Evolutionary conservation across 306 rosid species (phyloP).

Genomic region (Quercus mongolica): DNA sequence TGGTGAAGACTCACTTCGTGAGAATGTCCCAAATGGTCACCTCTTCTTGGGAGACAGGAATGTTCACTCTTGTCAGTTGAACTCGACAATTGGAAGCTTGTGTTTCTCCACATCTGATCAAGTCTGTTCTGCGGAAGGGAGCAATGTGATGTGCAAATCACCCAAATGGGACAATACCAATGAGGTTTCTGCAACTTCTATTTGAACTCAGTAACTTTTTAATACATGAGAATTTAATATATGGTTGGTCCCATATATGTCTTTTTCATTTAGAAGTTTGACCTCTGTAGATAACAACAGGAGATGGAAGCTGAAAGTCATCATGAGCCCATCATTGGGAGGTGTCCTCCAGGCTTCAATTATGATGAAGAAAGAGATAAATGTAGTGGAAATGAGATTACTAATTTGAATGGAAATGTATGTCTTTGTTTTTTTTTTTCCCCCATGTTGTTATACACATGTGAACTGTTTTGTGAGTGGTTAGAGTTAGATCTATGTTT

Average conservation of each 20-base stretch:
- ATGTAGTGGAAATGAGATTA: slow-evolving; percentile 36
- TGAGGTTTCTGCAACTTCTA: slow-evolving; percentile 51
- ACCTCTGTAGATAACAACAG: slow-evolving; percentile 74
- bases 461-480: background rate
- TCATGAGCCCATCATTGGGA: slow-evolving; percentile 29
- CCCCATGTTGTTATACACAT: background rate
- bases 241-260: slow-evolving; percentile 32
- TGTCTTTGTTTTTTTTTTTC: slow-evolving; percentile 12
- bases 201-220: background rate
- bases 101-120: slow-evolving; percentile 38
- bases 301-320: slow-evolving; percentile 49
- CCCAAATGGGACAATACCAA: slow-evolving; percentile 16
- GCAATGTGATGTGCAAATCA: slow-evolving; percentile 34
- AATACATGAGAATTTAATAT: slow-evolving; percentile 25
- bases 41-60: slow-evolving; percentile 35
- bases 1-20: slow-evolving; percentile 41
- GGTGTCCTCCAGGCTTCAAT: slow-evolving; percentile 34
- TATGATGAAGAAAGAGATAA: slow-evolving; percentile 35
- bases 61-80: slow-evolving; percentile 42
- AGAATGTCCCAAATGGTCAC: slow-evolving; percentile 27
- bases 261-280: slow-evolving; percentile 64
- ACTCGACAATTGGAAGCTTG: slow-evolving; percentile 41
- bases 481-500: background rate
- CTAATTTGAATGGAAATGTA: slow-evolving; percentile 72
- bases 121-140: slow-evolving; percentile 42